Evolutionary conservation across 2,329 filamentous ascomycete species (phyloP), one percentile per base, ranked within the genome.

Genomic region (Stenocarpella maydis): DNA sequence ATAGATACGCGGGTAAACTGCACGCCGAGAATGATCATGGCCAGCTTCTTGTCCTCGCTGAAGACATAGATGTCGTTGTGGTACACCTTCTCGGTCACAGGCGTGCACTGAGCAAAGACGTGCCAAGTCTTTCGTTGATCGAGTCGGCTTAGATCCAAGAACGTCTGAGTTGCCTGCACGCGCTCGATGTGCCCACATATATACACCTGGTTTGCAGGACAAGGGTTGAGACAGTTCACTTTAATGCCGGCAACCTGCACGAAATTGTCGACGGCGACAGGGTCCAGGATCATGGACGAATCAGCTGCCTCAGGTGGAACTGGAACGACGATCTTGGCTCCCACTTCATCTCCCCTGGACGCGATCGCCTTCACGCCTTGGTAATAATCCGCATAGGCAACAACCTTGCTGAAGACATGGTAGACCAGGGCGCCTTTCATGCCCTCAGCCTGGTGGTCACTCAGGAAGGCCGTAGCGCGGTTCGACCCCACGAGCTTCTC

Each of bases 191-290:
- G 52, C 5, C 54, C 71, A 65, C 74, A 77, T 10, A 77, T 69
- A 41, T 73, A 73, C 4, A 74, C 74, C 7, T 77, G 73, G 3
- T 74, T 71, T 2, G 70, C 47, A 28, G 53, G 52, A 15, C 72
- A 68, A 12, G 73, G 68, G 19, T 71, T 71, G 15, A 78, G 64
- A 69, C 75, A 79, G 65, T 82, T 82, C 3, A 78, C 77, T 65
- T 77, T 78, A 10, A 82, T 76, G 0, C 81, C 79, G 7, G 76
- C 78, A 3, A 80, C 72, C 68, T 80, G 78, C 14, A 77, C 71
- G 71, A 80, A 80, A 50, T 72, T 76, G 61, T 80, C 78, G 10
- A 75, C 53, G 24, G 73, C 49, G 54, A 65, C n/a, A 4, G 74
- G 63, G 49, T 73, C 69, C 12, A 53, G 70, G 34, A 26, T 26